Evolutionary conservation across 352 stramenopile genomes (phyloP).

Genomic region (Phytopythium litorale): DNA sequence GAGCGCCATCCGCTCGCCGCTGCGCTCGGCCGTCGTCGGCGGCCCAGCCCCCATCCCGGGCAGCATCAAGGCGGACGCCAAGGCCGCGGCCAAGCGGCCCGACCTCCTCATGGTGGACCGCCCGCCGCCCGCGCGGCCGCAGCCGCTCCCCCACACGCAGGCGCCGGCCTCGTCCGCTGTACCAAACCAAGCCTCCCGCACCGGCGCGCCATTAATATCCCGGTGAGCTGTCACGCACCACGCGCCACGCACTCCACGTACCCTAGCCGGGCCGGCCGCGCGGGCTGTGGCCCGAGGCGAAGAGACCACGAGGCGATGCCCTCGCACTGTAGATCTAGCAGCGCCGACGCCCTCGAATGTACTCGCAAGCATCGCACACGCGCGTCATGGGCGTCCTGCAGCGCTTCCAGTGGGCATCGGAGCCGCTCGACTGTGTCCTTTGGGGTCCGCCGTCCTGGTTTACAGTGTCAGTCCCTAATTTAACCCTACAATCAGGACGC

Average conservation of each 20-base stretch:
- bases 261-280: not conserved
- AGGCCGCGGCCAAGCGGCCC: conserved; percentile 20
- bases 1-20: conserved; percentile 9
- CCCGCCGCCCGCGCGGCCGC: conserved; percentile 23
- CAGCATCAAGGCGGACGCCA: conserved; percentile 12
- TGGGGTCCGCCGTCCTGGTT: too few species aligned
- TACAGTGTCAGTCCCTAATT: not conserved
- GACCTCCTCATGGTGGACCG: conserved; percentile 37
- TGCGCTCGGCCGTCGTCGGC: conserved; percentile 2
- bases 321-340: conserved; percentile 5
- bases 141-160: conserved; percentile 10
- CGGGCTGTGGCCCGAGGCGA: not conserved
- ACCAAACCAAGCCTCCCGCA: conserved; percentile 1
- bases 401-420: too few species aligned
- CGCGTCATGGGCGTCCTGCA: too few species aligned
- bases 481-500: not conserved
- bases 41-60: not conserved
- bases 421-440: not conserved
- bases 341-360: not conserved
- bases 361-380: too few species aligned
- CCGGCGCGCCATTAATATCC: conserved; percentile 5
- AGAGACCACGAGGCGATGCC: not conserved
- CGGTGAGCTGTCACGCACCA: not conserved
- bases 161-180: not conserved
- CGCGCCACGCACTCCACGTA: not conserved